Evolutionary conservation across 2,329 filamentous ascomycete genomes (phyloP).

Genomic region (Claviceps lovelessii): DNA sequence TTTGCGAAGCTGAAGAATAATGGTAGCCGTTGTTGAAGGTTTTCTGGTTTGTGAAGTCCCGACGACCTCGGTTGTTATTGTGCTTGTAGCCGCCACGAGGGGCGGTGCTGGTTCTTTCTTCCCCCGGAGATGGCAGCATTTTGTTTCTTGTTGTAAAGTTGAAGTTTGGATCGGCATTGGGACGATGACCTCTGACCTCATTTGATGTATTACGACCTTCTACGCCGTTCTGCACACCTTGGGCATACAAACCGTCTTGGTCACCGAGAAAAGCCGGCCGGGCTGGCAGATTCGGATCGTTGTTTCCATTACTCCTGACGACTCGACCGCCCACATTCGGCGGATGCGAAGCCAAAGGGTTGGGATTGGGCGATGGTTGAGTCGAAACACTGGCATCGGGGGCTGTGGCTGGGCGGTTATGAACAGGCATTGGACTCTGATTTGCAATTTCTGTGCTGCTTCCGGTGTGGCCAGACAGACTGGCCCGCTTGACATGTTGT

Average conservation of each 20-base stretch:
- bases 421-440: not conserved
- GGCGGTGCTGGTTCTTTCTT: not conserved
- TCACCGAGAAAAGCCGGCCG: not conserved
- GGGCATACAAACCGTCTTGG: not conserved
- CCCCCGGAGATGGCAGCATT: not conserved
- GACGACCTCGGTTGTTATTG: not conserved
- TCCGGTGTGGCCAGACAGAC: not conserved
- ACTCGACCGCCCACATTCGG: not conserved
- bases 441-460: not conserved
- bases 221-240: not conserved
- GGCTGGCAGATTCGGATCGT: not conserved
- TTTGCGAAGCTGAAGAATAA: not conserved
- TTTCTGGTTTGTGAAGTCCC: not conserved
- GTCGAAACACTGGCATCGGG: not conserved
- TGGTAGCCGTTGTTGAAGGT: not conserved
- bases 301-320: not conserved
- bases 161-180: not conserved
- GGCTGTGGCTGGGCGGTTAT: not conserved
- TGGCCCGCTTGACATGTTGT: not conserved
- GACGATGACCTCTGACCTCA: not conserved
- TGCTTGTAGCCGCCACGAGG: constrained; percentile 1
- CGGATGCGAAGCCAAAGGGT: not conserved
- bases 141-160: not conserved
- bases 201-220: not conserved
- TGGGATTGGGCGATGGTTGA: not conserved